phyloP scores from a whole-genome alignment of 805 yeast species.

The Saturnispora sanitii region DNA sequence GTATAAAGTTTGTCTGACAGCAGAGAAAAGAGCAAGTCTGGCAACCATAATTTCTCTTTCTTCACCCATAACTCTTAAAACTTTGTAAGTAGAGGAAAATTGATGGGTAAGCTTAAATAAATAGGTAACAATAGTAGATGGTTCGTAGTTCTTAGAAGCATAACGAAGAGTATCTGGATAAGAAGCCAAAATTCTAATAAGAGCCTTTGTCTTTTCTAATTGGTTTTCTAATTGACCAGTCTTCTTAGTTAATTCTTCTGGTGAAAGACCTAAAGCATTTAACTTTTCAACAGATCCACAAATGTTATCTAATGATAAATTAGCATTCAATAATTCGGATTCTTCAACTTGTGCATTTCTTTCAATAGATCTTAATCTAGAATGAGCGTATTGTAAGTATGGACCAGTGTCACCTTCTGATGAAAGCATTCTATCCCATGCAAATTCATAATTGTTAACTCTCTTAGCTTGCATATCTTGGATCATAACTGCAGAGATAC shows the following conservation, averaged over 20 bases:
- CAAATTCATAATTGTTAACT: conserved; percentile 89
- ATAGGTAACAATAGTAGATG: conserved; percentile 89
- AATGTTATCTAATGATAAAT: conserved; percentile 23
- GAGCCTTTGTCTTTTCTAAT: conserved; percentile 32
- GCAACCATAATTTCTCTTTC: conserved; percentile 77
- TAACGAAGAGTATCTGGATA: conserved; percentile 85
- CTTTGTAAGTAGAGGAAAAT: conserved; percentile 93
- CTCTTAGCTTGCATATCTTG: conserved; percentile 99
- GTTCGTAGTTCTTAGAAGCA: conserved; percentile 80
- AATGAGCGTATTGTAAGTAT: conserved; percentile 95
- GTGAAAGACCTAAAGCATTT: conserved; percentile 17
- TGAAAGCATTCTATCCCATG: conserved; percentile 97
- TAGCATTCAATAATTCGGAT: conserved; percentile 20
- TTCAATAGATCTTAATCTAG: conserved; percentile 89
- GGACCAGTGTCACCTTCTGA: conserved; percentile 99
- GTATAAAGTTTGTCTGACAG: conserved; percentile 81
- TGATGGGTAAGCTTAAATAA: conserved; percentile 85
- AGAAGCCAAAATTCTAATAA: conserved; percentile 72
- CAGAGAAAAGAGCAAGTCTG: conserved; percentile 79
- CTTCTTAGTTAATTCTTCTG: conserved; percentile 24
- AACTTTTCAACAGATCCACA: conserved; percentile 23
- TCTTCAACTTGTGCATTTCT: conserved; percentile 59
- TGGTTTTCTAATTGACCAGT: conserved; percentile 22
- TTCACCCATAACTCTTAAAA: conserved; percentile 96
- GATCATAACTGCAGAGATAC: conserved; percentile 96